Conservation (phyloP, 495 filamentous ascomycete genomes). For the Aspergillus haitiensis region DNA sequence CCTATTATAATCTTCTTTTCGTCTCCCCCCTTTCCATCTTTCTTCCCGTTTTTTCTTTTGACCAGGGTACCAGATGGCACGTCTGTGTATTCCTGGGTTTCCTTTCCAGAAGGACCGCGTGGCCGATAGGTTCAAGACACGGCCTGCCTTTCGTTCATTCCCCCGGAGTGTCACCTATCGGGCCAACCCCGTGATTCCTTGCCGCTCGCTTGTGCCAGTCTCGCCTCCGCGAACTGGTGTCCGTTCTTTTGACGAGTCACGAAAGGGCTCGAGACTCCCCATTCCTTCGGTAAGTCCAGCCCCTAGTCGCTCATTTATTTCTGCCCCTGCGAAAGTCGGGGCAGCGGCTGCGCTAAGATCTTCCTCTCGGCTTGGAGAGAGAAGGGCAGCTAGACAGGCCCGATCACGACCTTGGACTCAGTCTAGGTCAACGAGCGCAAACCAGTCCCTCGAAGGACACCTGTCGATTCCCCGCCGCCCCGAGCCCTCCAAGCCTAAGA, state of each 20-base stretch:
- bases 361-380: constrained; percentile 18
- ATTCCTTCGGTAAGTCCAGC: constrained; percentile 16
- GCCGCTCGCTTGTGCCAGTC: constrained; percentile 15
- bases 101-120: neutral
- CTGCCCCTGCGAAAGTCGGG: neutral
- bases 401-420: constrained; percentile 23
- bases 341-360: neutral
- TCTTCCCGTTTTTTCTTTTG: constrained; percentile 12
- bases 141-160: constrained; percentile 19
- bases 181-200: constrained; percentile 11
- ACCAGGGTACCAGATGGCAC: constrained; percentile 21
- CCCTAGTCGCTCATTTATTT: neutral
- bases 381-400: constrained; percentile 21
- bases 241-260: constrained; percentile 21
- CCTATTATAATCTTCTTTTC: constrained; percentile 4
- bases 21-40: neutral
- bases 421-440: constrained; percentile 8
- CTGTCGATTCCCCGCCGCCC: constrained; percentile 8
- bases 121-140: constrained; percentile 19
- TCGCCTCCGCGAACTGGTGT: constrained; percentile 11
- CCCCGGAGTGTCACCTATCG: constrained; percentile 10
- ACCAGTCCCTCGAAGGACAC: constrained; percentile 7
- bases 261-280: constrained; percentile 21
- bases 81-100: constrained; percentile 19
- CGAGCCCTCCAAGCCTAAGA: constrained; percentile 7